Base-by-base conservation (phyloP, 148 eudicot genomes). In the Rhododendron mucronatum region DNA sequence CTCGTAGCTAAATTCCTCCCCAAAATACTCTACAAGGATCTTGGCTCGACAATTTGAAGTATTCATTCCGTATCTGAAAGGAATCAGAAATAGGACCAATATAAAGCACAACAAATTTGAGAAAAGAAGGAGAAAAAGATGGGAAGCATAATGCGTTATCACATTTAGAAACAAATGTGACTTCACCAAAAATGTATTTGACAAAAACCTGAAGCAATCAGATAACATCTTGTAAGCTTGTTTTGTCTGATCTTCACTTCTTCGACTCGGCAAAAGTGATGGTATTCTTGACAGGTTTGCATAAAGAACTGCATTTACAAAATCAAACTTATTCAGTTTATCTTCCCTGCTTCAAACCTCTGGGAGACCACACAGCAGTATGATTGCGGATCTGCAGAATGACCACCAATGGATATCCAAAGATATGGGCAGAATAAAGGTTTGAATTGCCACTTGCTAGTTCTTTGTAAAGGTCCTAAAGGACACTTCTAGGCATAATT, bases 11-110 rank as follows among this genome's bases (percentile, higher is more conserved):
- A 96, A 95, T n/a, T 89, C 87, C 86, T 96, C 99, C 28, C 99
- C 99, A 83, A 96, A 96, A 88, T 96, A 95, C 85, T 95, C 96
- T 71, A 96, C 98, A 37, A 96, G 96, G 85, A 86, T 86, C 92
- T 94, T 93, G 81, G 98, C 99, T 83, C 99, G 91, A 86, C 99
- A 96, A 61, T 41, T 69, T 82, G 95, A 93, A 84, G 95, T 89
- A 65, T 91, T 88, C 95, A 96, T 96, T 67, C 96, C 98, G 83
- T 95, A 96, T 89, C 92, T 91, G 90, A 89, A 83, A 79, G 59
- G 75, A 47, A 80, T 67, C 51, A 76, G n/a, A 78, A 80, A n/a
- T 39, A 51, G 45, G 51, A 67, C n/a, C 14, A 9, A 59, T 7
- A n/a, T 59, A 3, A 85, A 26, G 53, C 41, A n/a, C n/a, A 18